phyloP scores from a whole-genome alignment of 495 filamentous ascomycete species.

The Cetradonia linearis region DNA sequence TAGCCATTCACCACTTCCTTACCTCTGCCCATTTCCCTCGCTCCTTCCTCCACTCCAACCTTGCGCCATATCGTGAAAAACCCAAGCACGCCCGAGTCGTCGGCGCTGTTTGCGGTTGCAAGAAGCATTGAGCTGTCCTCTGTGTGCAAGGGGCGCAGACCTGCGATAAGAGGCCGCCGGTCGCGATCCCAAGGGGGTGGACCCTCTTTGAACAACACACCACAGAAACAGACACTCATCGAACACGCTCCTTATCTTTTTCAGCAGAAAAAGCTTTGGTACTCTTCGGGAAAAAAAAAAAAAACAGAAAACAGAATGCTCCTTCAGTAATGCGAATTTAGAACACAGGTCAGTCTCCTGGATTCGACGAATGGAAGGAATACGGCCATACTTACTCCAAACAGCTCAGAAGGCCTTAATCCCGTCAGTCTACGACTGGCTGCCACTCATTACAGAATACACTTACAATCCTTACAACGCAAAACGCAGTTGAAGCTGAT shows the following conservation, averaged over 20 bases:
- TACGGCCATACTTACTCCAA: slow-evolving; percentile 7
- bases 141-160: background rate
- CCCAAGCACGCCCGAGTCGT: slow-evolving; percentile 12
- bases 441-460: slow-evolving; percentile 18
- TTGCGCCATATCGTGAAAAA: slow-evolving; percentile 12
- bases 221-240: slow-evolving; percentile 1
- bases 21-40: slow-evolving; percentile 7
- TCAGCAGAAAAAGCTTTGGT: background rate
- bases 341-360: slow-evolving; percentile 8
- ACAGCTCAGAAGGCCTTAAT: slow-evolving; percentile 16
- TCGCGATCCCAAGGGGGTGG: slow-evolving; percentile 15
- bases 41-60: slow-evolving; percentile 1
- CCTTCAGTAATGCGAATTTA: slow-evolving; percentile 13
- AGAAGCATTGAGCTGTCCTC: slow-evolving; percentile 13
- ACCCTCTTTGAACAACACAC: slow-evolving; percentile 9
- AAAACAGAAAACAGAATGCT: background rate
- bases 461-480: slow-evolving; percentile 6
- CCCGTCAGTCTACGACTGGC: slow-evolving; percentile 23
- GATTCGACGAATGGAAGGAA: background rate
- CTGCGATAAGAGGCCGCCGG: background rate
- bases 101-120: slow-evolving; percentile 18
- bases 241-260: background rate
- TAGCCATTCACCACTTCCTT: background rate
- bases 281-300: background rate
- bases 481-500: slow-evolving; percentile 21